A percentile compares a stretch with the other conserved stretches of the same genome.
phyloP scores from a whole-genome alignment of 371 early-diverging fungal species.

The Ordospora colligata region DNA sequence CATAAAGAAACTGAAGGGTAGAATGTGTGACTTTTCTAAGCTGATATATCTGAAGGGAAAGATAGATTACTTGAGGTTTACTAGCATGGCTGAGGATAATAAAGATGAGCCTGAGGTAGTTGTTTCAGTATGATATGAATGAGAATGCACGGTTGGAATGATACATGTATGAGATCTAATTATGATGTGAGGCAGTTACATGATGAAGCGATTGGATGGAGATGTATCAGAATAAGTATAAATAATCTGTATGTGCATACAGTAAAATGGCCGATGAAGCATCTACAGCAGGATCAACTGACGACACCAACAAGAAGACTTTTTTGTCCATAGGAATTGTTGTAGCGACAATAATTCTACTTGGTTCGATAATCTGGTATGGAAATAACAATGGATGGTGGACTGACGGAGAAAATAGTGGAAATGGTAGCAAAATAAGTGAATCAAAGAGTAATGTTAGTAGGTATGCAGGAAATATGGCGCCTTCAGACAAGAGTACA shows the following conservation, averaged over 20 bases:
- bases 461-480: background rate
- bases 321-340: background rate
- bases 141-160: background rate
- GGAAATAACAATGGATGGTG: too few relatives aligned
- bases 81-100: background rate
- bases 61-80: slow-evolving; percentile 42
- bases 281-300: background rate
- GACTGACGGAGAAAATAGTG: too few relatives aligned
- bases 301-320: background rate
- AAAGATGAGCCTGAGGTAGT: background rate
- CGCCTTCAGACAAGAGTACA: background rate
- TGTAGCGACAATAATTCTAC: too few relatives aligned
- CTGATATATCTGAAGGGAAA: slow-evolving; percentile 50
- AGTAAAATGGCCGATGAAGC: background rate
- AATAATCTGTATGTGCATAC: background rate
- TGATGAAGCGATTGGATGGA: background rate
- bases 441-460: too few relatives aligned
- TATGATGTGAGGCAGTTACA: background rate
- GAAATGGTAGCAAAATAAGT: too few relatives aligned
- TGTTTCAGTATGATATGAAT: background rate
- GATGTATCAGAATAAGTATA: slow-evolving; percentile 3
- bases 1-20: slow-evolving; percentile 8
- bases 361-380: too few relatives aligned
- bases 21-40: slow-evolving; percentile 35
- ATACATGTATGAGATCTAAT: background rate